Base-by-base conservation (phyloP, 2,329 filamentous ascomycete genomes). In the Trichoderma hamatum region DNA sequence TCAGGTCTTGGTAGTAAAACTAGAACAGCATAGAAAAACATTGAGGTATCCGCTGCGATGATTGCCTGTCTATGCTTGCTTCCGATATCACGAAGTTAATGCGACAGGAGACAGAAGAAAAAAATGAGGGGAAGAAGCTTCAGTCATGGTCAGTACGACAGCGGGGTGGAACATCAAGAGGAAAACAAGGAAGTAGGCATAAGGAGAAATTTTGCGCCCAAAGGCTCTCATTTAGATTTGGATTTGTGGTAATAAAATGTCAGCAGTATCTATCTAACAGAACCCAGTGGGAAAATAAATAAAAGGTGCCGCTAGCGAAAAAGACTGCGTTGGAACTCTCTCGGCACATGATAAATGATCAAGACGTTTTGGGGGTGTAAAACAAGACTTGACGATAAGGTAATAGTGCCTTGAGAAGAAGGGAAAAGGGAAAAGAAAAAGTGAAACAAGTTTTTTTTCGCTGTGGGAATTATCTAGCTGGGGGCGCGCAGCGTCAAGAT, bases 281-380 rank as follows among this genome's bases (percentile, higher is more conserved):
- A 90, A 88, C 86, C 92, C 90, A 92, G 93, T 88, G 80, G 82
- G 78, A 80, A 78, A 80, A 67, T 74, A 73, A 82, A 82, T 49
- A 80, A 78, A 92, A 94, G 93, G 92, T 90, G 90, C 92, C 89
- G 94, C 92, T 97, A 97, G 94, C 94, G 94, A 94, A 97, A 94
- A 92, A 92, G 91, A 91, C 91, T 92, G 91, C 90, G 78, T 78
- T 75, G 67, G 77, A 82, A 92, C 84, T 80, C 79, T 97, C 92
- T 97, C 80, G 92, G 92, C 94, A 96, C 89, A 84, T 82, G 82
- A 89, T 82, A 56, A 96, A 97, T 97, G 94, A 89, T 94, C 93
- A 93, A 87, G 87, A 90, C 89, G 87, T 89, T 87, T 86, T 91
- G 86, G 88, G 84, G 82, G 80, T 82, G 83, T 85, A 84, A 82